A percentile compares a stretch with the other conserved stretches of the same genome.
phyloP scores from a whole-genome alignment of 1,284 basidiomycete genomes.

The Porodaedalea pini region DNA sequence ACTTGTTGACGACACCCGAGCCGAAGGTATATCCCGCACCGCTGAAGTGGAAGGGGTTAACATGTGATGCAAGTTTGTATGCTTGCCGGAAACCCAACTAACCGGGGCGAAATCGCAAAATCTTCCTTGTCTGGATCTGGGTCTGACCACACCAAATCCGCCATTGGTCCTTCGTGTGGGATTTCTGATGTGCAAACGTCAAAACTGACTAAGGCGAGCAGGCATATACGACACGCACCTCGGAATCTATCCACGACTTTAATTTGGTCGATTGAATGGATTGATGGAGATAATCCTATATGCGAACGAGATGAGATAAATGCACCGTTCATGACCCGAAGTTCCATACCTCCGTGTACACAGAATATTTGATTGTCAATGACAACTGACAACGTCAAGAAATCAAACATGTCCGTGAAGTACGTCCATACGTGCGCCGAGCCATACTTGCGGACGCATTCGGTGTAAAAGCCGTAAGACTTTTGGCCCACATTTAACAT shows the following conservation, averaged over 20 bases:
- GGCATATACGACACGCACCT: constrained; percentile 45
- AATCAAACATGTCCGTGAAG: constrained; percentile 99
- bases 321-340: constrained; percentile 16
- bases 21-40: constrained; percentile 99
- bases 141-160: constrained; percentile 99
- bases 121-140: constrained; percentile 99
- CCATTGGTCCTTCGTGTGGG: constrained; percentile 99
- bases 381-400: constrained; percentile 93
- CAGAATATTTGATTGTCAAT: constrained; percentile 99
- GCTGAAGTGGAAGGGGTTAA: constrained; percentile 40
- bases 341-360: constrained; percentile 81
- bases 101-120: constrained; percentile 98
- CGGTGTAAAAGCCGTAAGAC: constrained; percentile 99
- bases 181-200: constrained; percentile 65
- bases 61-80: neutral
- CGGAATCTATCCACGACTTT: constrained; percentile 98
- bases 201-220: constrained; percentile 25
- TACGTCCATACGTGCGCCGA: constrained; percentile 97
- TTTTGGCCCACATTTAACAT: constrained; percentile 34
- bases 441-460: constrained; percentile 97
- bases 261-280: constrained; percentile 99
- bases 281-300: constrained; percentile 89
- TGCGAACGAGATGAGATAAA: constrained; percentile 14
- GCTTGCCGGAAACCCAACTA: constrained; percentile 27
- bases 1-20: constrained; percentile 97